phyloP scores from a whole-genome alignment of 306 rosid species.

The Cicer bijugum region DNA sequence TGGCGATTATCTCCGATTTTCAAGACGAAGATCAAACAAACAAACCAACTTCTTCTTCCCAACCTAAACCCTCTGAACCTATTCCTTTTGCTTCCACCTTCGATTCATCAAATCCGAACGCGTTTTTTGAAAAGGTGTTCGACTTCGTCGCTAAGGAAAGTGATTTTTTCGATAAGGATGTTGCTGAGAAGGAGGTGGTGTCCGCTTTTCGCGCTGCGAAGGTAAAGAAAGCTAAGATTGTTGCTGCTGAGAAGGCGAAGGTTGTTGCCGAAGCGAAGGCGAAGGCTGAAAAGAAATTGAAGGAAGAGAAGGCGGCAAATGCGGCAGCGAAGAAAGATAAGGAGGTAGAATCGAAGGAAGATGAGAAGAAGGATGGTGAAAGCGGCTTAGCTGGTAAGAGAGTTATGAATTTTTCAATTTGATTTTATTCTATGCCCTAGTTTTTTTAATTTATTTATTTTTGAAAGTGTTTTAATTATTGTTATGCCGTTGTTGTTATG shows the following conservation, averaged over 20 bases:
- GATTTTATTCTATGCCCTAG: neutral
- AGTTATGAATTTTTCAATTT: neutral
- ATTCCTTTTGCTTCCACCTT: conserved; percentile 54
- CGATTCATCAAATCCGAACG: conserved; percentile 67
- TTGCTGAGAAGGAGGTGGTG: conserved; percentile 57
- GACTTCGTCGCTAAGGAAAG: conserved; percentile 74
- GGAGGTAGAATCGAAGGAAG: neutral
- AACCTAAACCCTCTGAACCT: neutral
- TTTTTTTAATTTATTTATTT: neutral
- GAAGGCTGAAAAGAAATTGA: conserved; percentile 19
- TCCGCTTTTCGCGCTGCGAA: conserved; percentile 43
- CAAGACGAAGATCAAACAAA: conserved; percentile 1
- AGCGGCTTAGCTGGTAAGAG: conserved; percentile 43
- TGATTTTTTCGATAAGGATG: conserved; percentile 56
- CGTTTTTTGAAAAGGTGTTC: conserved; percentile 60
- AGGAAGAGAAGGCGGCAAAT: conserved; percentile 36
- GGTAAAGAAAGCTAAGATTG: conserved; percentile 9
- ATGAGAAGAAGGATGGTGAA: conserved; percentile 36
- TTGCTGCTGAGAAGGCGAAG: conserved; percentile 40
- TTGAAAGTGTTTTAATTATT: neutral
- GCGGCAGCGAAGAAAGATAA: conserved; percentile 22
- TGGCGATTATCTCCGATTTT: conserved; percentile 34
- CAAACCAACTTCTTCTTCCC: neutral
- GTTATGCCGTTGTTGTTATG: neutral
- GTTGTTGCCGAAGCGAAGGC: conserved; percentile 5